A percentile compares a stretch with the other conserved stretches of the same genome.
Evolutionary conservation across 2,329 filamentous ascomycete genomes (phyloP).

Genomic region (Uncinocarpus reesii): DNA sequence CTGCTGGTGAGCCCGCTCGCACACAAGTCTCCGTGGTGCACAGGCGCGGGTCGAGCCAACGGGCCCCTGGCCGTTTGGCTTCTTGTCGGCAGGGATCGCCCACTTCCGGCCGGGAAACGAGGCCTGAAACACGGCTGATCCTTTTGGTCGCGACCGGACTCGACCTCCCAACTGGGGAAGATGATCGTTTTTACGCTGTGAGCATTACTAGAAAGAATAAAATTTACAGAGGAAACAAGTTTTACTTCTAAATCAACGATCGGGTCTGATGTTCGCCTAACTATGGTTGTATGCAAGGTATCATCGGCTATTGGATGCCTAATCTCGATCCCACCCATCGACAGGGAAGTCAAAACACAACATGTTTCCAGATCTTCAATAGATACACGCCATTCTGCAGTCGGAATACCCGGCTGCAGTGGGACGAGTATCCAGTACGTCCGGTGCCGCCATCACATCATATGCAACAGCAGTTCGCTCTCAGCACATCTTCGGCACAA

Average conservation of each 20-base stretch:
- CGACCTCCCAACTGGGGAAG: neutral
- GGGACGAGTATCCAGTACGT: constrained; percentile 38
- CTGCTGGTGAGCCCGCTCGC: too few species aligned
- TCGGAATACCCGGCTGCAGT: constrained; percentile 16
- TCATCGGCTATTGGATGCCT: constrained; percentile 7
- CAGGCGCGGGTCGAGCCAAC: neutral
- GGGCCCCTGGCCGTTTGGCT: neutral
- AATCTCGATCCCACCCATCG: neutral
- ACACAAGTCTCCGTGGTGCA: neutral
- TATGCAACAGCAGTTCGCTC: constrained; percentile 36
- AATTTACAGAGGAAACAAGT: neutral
- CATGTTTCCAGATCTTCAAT: constrained; percentile 38
- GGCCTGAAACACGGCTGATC: constrained; percentile 11
- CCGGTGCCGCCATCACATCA: constrained; percentile 23
- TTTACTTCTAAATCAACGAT: neutral
- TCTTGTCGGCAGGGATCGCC: constrained; percentile 5
- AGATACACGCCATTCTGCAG: constrained; percentile 32
- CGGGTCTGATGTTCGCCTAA: neutral
- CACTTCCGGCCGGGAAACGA: constrained; percentile 8
- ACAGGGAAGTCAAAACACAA: neutral
- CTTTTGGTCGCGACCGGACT: neutral
- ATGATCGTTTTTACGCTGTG: neutral
- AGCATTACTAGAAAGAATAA: neutral
- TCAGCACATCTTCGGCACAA: constrained; percentile 99
- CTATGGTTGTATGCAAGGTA: neutral